phyloP scores from a whole-genome alignment of 2,329 filamentous ascomycete genomes.

The Reticulascus tulasneorum region DNA sequence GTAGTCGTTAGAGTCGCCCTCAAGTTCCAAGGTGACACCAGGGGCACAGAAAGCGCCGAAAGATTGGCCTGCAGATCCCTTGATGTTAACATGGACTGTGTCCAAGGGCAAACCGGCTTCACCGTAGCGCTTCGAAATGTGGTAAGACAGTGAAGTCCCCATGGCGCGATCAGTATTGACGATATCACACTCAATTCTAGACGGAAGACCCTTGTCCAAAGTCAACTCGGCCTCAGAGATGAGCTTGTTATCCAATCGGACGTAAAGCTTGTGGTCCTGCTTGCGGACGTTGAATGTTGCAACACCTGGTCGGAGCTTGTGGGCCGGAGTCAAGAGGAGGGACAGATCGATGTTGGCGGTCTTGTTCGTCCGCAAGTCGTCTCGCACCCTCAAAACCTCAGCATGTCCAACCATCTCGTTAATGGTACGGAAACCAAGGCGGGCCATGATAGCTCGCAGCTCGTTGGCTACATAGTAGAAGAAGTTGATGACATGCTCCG shows the following conservation, averaged over 20 bases:
- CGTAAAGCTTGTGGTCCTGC: slow-evolving; percentile 91
- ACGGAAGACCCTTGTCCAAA: slow-evolving; percentile 88
- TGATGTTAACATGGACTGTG: slow-evolving; percentile 93
- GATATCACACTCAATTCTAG: slow-evolving; percentile 90
- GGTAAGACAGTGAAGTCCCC: slow-evolving; percentile 91
- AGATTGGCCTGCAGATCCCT: slow-evolving; percentile 92
- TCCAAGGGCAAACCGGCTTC: slow-evolving; percentile 86
- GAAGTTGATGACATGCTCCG: slow-evolving; percentile 98
- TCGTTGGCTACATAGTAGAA: slow-evolving; percentile 98
- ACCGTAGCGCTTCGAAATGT: slow-evolving; percentile 88
- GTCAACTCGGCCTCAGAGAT: slow-evolving; percentile 94
- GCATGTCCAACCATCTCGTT: slow-evolving; percentile 97
- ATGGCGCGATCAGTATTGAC: slow-evolving; percentile 95
- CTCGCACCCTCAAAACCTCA: slow-evolving; percentile 79
- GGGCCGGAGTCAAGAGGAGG: slow-evolving; percentile 89
- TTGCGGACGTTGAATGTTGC: slow-evolving; percentile 97
- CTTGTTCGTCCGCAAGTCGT: slow-evolving; percentile 84
- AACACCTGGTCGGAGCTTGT: slow-evolving; percentile 89
- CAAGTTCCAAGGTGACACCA: slow-evolving; percentile 89
- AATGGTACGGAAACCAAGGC: slow-evolving; percentile 88
- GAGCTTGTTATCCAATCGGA: slow-evolving; percentile 93
- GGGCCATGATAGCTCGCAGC: slow-evolving; percentile 93
- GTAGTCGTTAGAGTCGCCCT: slow-evolving; percentile 95
- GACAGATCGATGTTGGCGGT: slow-evolving; percentile 91
- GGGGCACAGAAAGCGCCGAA: slow-evolving; percentile 93